These are phyloP conservation scores for Pterocarpus macrocarpus DNA, from an alignment of 306 rosid genomes.

Conservation along the genomic window DNA sequence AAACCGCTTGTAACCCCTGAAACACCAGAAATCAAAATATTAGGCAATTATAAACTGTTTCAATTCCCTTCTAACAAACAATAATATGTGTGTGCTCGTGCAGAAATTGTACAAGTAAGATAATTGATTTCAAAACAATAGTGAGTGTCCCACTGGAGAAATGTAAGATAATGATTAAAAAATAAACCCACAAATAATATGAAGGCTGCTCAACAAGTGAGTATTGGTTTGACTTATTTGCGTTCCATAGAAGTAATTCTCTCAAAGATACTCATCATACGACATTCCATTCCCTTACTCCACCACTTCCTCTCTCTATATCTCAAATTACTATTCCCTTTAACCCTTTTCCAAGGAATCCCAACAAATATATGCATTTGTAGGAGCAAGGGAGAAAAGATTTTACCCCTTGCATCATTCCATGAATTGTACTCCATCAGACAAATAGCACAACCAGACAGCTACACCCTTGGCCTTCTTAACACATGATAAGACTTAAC, in stretches of 20 bases:
- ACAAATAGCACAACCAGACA: not conserved
- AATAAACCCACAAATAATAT: slow-evolving; percentile 13
- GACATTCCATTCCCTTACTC: not conserved
- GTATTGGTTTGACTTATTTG: slow-evolving; percentile 6
- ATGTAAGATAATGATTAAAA: not conserved
- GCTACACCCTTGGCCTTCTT: not conserved
- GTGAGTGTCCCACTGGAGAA: not conserved
- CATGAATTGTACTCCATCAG: slow-evolving; percentile 29
- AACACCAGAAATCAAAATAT: slow-evolving; percentile 42
- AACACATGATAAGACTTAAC: not conserved
- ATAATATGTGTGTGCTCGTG: not conserved
- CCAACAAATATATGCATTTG: slow-evolving; percentile 11
- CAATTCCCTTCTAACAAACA: not conserved
- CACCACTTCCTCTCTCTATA: not conserved
- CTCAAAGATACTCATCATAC: slow-evolving; percentile 32
- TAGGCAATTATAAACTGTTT: slow-evolving; percentile 4
- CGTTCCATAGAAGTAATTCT: not conserved
- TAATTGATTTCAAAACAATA: not conserved
- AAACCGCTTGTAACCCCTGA: slow-evolving; percentile 93
- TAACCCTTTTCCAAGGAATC: slow-evolving; percentile 1
- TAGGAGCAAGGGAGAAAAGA: slow-evolving; percentile 17
- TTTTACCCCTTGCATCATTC: slow-evolving; percentile 33
- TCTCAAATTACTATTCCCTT: slow-evolving; percentile 13
- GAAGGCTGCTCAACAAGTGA: slow-evolving; percentile 5
- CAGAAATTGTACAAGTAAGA: not conserved